Evolutionary conservation across 345 rosid genomes (phyloP).

Genomic region (Eucalyptus marginata): DNA sequence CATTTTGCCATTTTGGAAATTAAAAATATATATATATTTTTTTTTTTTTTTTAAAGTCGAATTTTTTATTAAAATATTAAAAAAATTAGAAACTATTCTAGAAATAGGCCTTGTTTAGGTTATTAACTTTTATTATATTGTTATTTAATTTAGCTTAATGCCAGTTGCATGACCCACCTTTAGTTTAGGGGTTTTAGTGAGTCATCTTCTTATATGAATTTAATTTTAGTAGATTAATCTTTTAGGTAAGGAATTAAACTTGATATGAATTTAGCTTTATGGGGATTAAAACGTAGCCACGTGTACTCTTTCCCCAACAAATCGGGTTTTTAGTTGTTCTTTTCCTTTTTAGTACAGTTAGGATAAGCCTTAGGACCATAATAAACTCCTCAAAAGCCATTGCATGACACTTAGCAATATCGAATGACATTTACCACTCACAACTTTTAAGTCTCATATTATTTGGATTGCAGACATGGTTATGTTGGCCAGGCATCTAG

Average conservation of each 20-base stretch:
- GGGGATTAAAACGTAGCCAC: not conserved
- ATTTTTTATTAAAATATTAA: no score
- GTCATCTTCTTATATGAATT: not conserved
- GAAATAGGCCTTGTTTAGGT: not conserved
- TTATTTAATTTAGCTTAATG: not conserved
- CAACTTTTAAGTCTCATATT: no score
- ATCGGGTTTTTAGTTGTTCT: not conserved
- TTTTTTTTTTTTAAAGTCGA: rapidly evolving
- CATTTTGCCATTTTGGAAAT: no score
- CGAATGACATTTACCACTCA: no score
- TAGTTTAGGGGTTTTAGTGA: not conserved
- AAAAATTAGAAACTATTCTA: no score
- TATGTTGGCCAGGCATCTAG: no score
- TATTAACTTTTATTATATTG: no score
- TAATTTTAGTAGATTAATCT: not conserved
- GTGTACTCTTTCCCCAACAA: not conserved
- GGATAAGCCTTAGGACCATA: not conserved
- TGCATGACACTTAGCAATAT: no score
- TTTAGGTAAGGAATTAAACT: not conserved
- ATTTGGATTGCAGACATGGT: no score
- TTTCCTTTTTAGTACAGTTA: not conserved
- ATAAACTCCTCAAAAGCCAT: no score
- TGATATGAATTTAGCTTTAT: no score
- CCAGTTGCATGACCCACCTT: not conserved
- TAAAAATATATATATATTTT: no score